Base-by-base conservation (phyloP, 441 rosid species). In the Viola pubescens region DNA sequence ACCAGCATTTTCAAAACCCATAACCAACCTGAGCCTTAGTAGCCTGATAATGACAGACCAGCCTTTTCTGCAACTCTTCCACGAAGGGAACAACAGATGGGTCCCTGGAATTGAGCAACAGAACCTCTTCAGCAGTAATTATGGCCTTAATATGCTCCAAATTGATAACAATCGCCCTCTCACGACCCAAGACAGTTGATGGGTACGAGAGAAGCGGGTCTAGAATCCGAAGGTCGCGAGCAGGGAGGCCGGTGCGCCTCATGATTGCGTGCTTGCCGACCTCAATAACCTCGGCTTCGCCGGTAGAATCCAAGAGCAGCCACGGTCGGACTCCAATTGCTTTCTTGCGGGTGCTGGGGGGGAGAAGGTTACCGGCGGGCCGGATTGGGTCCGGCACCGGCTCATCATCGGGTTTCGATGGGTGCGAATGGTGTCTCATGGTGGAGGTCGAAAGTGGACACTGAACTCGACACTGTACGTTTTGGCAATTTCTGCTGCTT, bases 81-180 rank as follows among this genome's bases (percentile, higher is more conserved):
- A 88, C 87, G 52, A 88, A 88, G 0, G 91, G 96, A 13, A 66
- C 61, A 16, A 88, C 95, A 0, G 84, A 77, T 12, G 97, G 97
- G 59, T 88, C 94, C 61, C 76, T 77, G 16, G 90, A 88, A 64
- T 88, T 91, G 61, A 91, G 74, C 70, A 91, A 60, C 66, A 84
- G 63, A 46, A 88, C 94, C 78, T 91, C 94, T 39, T 83, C 84
- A 4, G 94, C 86, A 0, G 92, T 91, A 68, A 85, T 82, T 55
- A 91, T 88, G 11, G 96, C 92, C 81, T 91, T 86, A 9, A 86
- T 83, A 59, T 91, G 90, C 81, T 91, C 98, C 77, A 86, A 63
- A 59, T 88, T 88, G 64, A 91, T 83, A 7, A 88, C 96, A 6
- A 91, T 86, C 16, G 90, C 96, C 52, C 78, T 77, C 72, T 88